Base-by-base conservation (phyloP, 2,329 filamentous ascomycete genomes). In the Aureobasidium sp. region DNA sequence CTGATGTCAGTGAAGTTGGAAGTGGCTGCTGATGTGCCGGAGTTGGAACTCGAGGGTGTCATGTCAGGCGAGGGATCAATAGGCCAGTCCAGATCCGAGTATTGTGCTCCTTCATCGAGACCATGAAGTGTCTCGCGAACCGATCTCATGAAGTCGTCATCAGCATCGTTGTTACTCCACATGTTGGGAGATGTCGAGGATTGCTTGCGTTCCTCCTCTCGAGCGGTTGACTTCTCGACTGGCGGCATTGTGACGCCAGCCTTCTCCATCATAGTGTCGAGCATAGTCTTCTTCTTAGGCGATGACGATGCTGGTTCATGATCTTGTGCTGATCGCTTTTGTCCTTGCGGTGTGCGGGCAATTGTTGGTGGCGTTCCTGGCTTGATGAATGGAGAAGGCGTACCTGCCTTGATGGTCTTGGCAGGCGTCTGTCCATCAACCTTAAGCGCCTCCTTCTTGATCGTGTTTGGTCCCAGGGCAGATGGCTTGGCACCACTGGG, bases 1-100 rank as follows among this genome's bases (percentile, higher is more conserved):
- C 70, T 74, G 24, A 78, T 74, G 60, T 79, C 77, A 48, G 74
- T 77, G 50, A 71, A 69, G 29, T 73, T 75, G 70, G 65, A 75
- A 65, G 76, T 74, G 29, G 70, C 67, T 0, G 71, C 71, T 14
- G 72, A 71, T 2, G 73, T 7, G 70, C 74, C 56, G 50, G 64
- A 57, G 45, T 65, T 44, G 58, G 63, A 59, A 33, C 61, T 57
- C 19, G 65, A 68, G 17, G 48, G 65, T 64, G 57, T 67, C 64
- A 58, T 63, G 65, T 2, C 70, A 69, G 31, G 72, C 68, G 61
- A 70, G 3, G 49, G 67, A 37, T 70, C 69, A 3, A 68, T 67
- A 24, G 61, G 57, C 31, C 57, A 58, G 24, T 62, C 45, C 54
- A 64, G 24, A 48, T 62, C 39, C 29, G 66, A 66, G 15, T 66